Evolutionary conservation across 208 protist genomes (phyloP).

Genomic region (Porcisia deanei): DNA sequence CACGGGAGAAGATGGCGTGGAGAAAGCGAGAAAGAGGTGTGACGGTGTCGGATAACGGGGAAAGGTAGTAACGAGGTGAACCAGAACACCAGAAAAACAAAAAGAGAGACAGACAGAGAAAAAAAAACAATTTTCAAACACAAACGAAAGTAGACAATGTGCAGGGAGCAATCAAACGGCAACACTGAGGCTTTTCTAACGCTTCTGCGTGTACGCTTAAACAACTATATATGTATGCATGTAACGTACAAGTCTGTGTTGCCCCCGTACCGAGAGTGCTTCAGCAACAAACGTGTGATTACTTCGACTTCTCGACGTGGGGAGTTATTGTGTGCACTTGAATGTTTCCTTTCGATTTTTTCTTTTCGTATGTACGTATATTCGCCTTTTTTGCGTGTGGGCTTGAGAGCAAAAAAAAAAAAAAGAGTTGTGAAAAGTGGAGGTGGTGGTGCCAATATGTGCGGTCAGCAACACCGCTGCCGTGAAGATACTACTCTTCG

Average conservation of each 20-base stretch:
- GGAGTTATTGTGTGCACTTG: not conserved
- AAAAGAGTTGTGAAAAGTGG: no score
- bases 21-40: not conserved
- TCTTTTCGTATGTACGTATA: not conserved
- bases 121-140: not conserved
- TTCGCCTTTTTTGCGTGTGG: not conserved
- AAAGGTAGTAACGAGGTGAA: not conserved
- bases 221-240: not conserved
- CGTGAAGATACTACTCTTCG: no score
- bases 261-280: not conserved
- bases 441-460: no score
- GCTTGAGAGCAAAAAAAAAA: not conserved
- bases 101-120: not conserved
- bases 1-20: not conserved
- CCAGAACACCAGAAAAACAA: not conserved
- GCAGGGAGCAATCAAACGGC: conserved; percentile 1
- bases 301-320: not conserved
- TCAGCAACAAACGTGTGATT: not conserved
- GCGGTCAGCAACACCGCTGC: no score
- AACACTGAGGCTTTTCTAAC: not conserved
- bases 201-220: not conserved
- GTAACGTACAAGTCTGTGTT: not conserved
- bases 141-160: conserved; percentile 6
- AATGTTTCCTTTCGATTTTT: not conserved
- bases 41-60: not conserved